Evolutionary conservation across 352 stramenopile genomes (phyloP), one percentile per base, ranked within the genome.

Genomic region (Phytophthora aleatoria): DNA sequence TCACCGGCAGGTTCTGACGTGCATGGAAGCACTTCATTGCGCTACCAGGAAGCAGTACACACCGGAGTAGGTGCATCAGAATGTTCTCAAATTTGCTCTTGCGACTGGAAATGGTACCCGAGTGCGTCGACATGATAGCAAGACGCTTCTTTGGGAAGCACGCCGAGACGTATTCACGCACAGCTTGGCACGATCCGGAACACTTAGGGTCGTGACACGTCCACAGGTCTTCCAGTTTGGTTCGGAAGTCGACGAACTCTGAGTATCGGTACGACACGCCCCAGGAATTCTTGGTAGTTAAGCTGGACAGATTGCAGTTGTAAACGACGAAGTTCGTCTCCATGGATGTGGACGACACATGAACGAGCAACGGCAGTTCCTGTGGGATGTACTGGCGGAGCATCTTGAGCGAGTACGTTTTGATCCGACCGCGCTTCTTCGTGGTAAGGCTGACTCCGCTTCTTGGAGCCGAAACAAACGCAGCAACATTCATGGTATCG

Each of bases 1-100:
- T 71, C 13, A n/a, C 50, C 3, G 83, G 77, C 8, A 91, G 71
- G 3, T 70, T 59, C 35, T 74, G 76, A 27, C 83, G 80, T 6
- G 80, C 80, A 26, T 71, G 62, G 41, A 75, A 61, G 45, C 83
- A 91, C 67, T 84, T 89, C 83, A 91, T 91, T 28, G 83, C 79
- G 48, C 77, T 90, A 0, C 83, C 80, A 7, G 81, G 79, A 6
- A 89, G 70, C 33, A 91, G 54, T n/a, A 86, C 73, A 53, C 78
- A 87, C 3, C 83, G 83, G 30, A 91, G 69, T 42, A 90, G 64
- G 52, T 91, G 77, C 57, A 85, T 64, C 59, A 91, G 67, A 53
- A 91, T 73, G 48, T 77, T 83, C 66, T 91, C 77, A 24, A 89
- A 71, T 54, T 88, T 87, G 31, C 59, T 61, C 56, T 83, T 80